Evolutionary conservation across 2,329 filamentous ascomycete species (phyloP), one percentile per base, ranked within the genome.

Genomic region (Claviceps fusiformis): DNA sequence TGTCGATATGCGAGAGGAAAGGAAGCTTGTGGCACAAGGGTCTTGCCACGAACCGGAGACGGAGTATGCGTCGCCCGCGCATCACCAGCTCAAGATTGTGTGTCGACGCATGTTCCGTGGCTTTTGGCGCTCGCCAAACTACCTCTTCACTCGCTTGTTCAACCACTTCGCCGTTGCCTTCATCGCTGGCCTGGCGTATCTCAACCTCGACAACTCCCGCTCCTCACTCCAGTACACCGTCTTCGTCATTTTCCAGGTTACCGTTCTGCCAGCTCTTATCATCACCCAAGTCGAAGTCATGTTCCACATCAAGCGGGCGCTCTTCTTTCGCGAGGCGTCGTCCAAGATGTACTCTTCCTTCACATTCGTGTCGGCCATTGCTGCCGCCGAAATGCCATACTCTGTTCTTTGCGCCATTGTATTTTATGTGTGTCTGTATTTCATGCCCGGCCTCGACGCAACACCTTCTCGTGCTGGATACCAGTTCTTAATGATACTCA

Each of bases 241-340:
- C 59, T 95, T 95, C 69, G 82, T 92, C 69, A 87, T 93, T 68
- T 95, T 95, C 79, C 89, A 95, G 67, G 82, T 90, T 53, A 89
- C 88, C 0, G 87, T 95, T 27, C 76, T 95, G 31, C 89, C 89
- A 0, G 87, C 87, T 1, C 75, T 95, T 35, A 89, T 95, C 67
- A 81, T 95, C 55, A 82, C 84, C 1, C 89, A 95, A 64, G 86
- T 95, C 54, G 86, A 95, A 68, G 65, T 72, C 45, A 91, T 90
- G 73, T 95, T 87, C 68, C 85, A 90, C 64, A 75, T 91, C 63
- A 84, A 86, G 58, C 81, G 89, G 47, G 77, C 87, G 64, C 85
- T 95, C 59, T 91, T 88, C 73, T 93, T 91, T 76, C 86, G 90
- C 56, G 90, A 95, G 71, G 80, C 86, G 19, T 86, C 87, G 17